phyloP scores from a whole-genome alignment of 768 basidiomycete genomes.

The Mrakia blollopis region DNA sequence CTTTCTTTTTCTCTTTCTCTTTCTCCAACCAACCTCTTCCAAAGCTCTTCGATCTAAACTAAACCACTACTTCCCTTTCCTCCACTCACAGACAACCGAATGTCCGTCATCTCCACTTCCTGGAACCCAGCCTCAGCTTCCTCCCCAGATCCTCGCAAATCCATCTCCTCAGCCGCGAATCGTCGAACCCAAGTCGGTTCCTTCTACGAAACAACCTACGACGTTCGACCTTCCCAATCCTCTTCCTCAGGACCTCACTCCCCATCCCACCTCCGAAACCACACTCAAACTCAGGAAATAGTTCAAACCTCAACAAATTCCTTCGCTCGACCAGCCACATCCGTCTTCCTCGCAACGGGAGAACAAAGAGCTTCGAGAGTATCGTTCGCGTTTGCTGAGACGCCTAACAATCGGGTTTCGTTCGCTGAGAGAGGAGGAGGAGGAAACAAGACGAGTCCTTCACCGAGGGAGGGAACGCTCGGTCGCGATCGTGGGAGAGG shows the following conservation, averaged over 20 bases:
- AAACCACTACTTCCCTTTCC: not conserved
- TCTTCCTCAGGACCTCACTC: too few species aligned
- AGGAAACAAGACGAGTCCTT: too few species aligned
- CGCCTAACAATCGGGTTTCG: constrained; percentile 41
- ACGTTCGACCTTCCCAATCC: not conserved
- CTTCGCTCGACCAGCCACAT: constrained; percentile 23
- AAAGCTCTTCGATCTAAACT: too few species aligned
- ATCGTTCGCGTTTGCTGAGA: constrained; percentile 40
- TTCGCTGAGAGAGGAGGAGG: constrained; percentile 39
- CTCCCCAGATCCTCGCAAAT: not conserved
- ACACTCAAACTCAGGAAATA: not conserved
- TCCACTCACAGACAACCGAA: constrained; percentile 23
- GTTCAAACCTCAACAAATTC: not conserved
- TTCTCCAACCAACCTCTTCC: too few species aligned
- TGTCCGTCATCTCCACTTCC: constrained; percentile 27
- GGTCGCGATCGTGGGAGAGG: not conserved
- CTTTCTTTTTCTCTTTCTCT: too few species aligned
- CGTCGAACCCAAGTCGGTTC: not conserved
- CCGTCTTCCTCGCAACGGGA: constrained; percentile 9
- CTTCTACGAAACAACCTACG: not conserved
- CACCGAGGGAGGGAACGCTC: constrained; percentile 25
- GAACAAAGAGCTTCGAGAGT: constrained; percentile 31
- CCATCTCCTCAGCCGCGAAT: not conserved
- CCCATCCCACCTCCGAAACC: not conserved
- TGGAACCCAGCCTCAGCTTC: constrained; percentile 15